Evolutionary conservation across 352 stramenopile species (phyloP), one percentile per base, ranked within the genome.

Genomic region (Thalassiosira livingstoniorum): DNA sequence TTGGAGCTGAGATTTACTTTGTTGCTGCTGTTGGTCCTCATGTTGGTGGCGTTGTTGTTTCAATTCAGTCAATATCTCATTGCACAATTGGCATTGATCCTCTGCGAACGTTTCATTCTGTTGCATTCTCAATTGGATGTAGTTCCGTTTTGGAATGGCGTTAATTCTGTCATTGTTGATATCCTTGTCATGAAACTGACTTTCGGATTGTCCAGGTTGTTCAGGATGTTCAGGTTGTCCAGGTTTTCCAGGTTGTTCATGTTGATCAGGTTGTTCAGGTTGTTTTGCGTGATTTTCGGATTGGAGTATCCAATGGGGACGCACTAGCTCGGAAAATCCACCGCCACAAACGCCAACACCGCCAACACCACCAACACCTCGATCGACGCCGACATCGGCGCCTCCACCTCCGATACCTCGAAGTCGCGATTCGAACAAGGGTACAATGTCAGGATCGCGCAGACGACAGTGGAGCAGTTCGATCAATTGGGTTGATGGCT

Each of bases 81-180:
- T 45, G 43, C 58, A 85, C 27, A 53, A 21, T 0, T 45, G 0
- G 45, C 2, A 71, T 72, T 74, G 70, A 23, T 75, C 63, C 43
- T 85, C 39, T 7, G 69, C 77, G 39, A 85, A 85, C 39, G 55
- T 60, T 73, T 54, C 62, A 55, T 80, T 85, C 67, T 85, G 77
- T 62, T 80, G 27, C 31, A 77, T 74, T 72, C 77, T 39, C 47
- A 85, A 73, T 61, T 80, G 63, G 18, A 80, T 61, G 21, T 85
- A 80, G 61, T 62, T 85, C 55, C 70, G 61, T 55, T 60, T 42
- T 0, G 77, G 77, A 47, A 66, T 47, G 15, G 23, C 23, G 37
- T 83, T 82, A 29, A 51, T 60, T 47, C n/a, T 42, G 18, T 51
- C 27, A n/a, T 69, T 71, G 7, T 60, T 61, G 54, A 11, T 11